Conservation (phyloP, 192 early-diverging fungal genomes). For the Coemansia sp. region DNA sequence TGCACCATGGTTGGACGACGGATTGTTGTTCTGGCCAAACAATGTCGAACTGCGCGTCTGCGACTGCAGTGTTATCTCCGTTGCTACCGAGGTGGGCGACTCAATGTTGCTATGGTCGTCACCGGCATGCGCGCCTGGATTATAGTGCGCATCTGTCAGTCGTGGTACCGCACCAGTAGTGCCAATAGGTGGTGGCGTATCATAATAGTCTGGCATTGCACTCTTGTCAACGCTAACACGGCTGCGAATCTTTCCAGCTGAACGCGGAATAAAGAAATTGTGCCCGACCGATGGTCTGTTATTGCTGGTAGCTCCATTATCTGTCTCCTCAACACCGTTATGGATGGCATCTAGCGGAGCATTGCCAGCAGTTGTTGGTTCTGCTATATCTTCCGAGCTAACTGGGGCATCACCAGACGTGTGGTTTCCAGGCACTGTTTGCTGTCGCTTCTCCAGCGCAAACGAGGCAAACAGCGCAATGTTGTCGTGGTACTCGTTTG, state of each 20-base stretch:
- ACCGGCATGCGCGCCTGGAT: background rate
- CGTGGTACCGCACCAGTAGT: background rate
- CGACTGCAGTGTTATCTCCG: constrained; percentile 2
- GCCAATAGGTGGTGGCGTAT: background rate
- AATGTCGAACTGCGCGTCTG: constrained; percentile 26
- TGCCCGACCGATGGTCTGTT: background rate
- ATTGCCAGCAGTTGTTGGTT: background rate
- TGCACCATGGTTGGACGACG: constrained; percentile 8
- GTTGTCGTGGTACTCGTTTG: constrained; percentile 26
- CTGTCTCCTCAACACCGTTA: background rate
- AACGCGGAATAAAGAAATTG: constrained; percentile 17
- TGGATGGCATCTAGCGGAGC: background rate
- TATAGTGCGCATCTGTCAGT: background rate
- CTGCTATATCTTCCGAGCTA: background rate
- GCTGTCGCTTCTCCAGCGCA: constrained; percentile 7
- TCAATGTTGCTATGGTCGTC: background rate
- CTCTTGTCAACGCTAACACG: constrained; percentile 4
- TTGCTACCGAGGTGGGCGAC: constrained; percentile 8
- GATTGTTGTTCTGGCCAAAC: constrained; percentile 11
- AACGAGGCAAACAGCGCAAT: constrained; percentile 29
- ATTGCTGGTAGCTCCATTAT: background rate
- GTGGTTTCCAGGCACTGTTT: background rate
- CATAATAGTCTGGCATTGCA: background rate
- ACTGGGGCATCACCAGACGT: background rate
- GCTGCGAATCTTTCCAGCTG: constrained; percentile 23